Conservation (phyloP, 2,329 filamentous ascomycete species). For the Ilyonectria robusta region DNA sequence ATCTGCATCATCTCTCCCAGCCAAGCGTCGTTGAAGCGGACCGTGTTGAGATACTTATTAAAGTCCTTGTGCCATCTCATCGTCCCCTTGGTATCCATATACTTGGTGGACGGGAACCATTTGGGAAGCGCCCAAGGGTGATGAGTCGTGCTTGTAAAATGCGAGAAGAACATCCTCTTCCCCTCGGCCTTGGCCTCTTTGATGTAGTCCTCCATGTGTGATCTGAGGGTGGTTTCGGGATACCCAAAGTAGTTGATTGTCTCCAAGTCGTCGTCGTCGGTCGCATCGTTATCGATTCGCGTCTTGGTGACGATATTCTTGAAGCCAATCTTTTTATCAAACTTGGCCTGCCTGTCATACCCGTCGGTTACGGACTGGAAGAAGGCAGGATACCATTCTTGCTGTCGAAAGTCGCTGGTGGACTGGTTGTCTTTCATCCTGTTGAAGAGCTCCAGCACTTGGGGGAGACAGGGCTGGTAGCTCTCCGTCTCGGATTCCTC, state of each 20-base stretch:
- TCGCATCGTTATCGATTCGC: conserved; percentile 42
- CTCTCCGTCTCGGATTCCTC: conserved; percentile 57
- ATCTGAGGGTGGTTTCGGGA: conserved; percentile 48
- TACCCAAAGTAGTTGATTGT: conserved; percentile 55
- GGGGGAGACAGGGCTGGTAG: conserved; percentile 62
- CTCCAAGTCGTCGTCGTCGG: conserved; percentile 37
- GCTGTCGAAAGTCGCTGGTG: conserved; percentile 42
- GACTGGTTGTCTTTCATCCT: conserved; percentile 40
- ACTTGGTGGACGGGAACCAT: conserved; percentile 38
- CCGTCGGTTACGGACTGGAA: conserved; percentile 55
- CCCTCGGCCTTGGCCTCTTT: conserved; percentile 46
- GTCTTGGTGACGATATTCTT: conserved; percentile 47
- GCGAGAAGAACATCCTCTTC: conserved; percentile 54
- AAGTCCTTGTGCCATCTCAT: conserved; percentile 49
- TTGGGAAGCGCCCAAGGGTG: conserved; percentile 48
- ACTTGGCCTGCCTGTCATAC: conserved; percentile 53
- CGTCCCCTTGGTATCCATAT: conserved; percentile 41
- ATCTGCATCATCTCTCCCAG: conserved; percentile 50
- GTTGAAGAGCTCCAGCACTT: conserved; percentile 56
- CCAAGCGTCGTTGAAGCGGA: conserved; percentile 53
- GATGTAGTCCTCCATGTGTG: conserved; percentile 51
- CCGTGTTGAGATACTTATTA: conserved; percentile 52
- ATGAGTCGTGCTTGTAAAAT: conserved; percentile 56
- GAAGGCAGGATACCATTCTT: conserved; percentile 52
- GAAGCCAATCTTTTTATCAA: conserved; percentile 53